Conservation (phyloP, 768 basidiomycete species). For the Pluteus cervinus region DNA sequence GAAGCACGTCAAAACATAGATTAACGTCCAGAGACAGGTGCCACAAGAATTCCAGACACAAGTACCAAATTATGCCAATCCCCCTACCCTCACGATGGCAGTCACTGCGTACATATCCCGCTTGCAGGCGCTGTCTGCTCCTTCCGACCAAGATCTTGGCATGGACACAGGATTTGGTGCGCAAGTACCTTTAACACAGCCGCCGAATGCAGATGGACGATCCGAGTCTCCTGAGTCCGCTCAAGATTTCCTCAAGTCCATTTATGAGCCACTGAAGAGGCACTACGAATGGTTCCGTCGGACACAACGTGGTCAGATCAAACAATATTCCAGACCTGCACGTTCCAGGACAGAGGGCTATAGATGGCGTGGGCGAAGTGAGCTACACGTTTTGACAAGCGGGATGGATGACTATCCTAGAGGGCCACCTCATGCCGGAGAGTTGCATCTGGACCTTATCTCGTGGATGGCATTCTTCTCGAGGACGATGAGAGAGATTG, state of each 20-base stretch:
- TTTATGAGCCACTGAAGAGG: slow-evolving; percentile 78
- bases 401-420: slow-evolving; percentile 98
- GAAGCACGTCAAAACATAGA: background rate
- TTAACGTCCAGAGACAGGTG: slow-evolving; percentile 40
- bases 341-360: slow-evolving; percentile 89
- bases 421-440: slow-evolving; percentile 83
- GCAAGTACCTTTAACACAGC: slow-evolving; percentile 44
- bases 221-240: slow-evolving; percentile 50
- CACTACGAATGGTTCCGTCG: slow-evolving; percentile 97
- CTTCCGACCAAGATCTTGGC: slow-evolving; percentile 58
- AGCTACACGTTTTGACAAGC: slow-evolving; percentile 83
- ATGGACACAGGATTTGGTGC: slow-evolving; percentile 48
- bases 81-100: slow-evolving; percentile 91
- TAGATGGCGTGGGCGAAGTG: slow-evolving; percentile 88
- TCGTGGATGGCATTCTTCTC: slow-evolving; percentile 98
- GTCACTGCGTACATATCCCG: slow-evolving; percentile 86
- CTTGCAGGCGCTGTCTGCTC: slow-evolving; percentile 38
- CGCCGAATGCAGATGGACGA: slow-evolving; percentile 10
- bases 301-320: slow-evolving; percentile 91
- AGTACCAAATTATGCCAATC: slow-evolving; percentile 91
- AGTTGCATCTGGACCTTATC: slow-evolving; percentile 89
- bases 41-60: slow-evolving; percentile 89
- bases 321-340: slow-evolving; percentile 79
- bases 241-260: slow-evolving; percentile 63
- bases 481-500: slow-evolving; percentile 87